These are phyloP conservation scores for Aspergillus wentii DNA, from an alignment of 495 filamentous ascomycete genomes.

Conservation along the genomic window DNA sequence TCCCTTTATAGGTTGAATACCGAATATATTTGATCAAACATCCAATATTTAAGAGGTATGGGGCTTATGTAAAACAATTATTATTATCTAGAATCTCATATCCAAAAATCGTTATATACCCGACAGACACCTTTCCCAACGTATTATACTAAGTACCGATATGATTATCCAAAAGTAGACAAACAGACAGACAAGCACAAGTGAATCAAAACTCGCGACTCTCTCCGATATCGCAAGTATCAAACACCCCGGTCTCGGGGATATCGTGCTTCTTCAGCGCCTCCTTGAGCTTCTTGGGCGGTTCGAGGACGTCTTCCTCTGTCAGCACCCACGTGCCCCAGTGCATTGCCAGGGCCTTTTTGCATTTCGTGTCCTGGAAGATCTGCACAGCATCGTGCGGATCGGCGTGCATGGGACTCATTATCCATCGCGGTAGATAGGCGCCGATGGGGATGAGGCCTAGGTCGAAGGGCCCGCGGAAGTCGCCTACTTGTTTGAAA, in stretches of 20 bases:
- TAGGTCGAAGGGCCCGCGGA: constrained; percentile 84
- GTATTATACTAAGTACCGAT: no score
- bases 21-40: no score
- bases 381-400: constrained; percentile 88
- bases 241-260: constrained; percentile 76
- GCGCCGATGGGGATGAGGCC: constrained; percentile 94
- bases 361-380: constrained; percentile 81
- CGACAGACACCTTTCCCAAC: no score
- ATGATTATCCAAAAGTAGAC: no score
- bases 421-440: constrained; percentile 73
- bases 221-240: constrained; percentile 83
- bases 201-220: constrained; percentile 67
- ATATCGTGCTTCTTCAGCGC: constrained; percentile 69
- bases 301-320: constrained; percentile 79
- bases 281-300: constrained; percentile 67
- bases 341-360: constrained; percentile 81
- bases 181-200: no score
- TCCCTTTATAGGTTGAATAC: no score
- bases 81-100: no score
- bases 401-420: constrained; percentile 80
- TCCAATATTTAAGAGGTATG: no score
- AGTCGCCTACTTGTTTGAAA: constrained; percentile 79
- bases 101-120: no score
- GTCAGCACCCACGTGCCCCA: constrained; percentile 95
- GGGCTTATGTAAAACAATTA: no score